Evolutionary conservation across 441 rosid genomes (phyloP), one percentile per base, ranked within the genome.

Genomic region (Arabidopsis lyrata): DNA sequence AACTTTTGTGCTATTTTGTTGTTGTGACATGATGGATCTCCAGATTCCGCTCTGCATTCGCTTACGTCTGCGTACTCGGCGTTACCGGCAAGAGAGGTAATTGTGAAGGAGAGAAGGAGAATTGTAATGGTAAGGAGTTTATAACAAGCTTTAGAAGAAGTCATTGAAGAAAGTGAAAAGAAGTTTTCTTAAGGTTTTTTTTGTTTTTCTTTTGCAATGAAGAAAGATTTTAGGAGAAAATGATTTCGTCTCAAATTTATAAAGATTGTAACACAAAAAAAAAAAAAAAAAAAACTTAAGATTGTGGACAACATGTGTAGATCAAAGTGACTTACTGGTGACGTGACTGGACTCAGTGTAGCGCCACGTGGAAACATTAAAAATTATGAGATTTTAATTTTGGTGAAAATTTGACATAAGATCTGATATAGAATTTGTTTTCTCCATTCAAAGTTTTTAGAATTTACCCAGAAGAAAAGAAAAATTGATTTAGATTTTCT

Each of bases 21-120:
- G 60, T 71, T 49, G 50, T 38, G 69, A 5, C 70, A 72, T 69
- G 57, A 20, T 22, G 66, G 5, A 44, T 57, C 66, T 47, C 31
- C 35, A 0, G 45, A 20, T 58, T 58, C 56, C 8, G 48, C 14
- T 69, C 34, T 44, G 74, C 66, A 58, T 34, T 57, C 56, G 36
- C 74, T 69, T 47, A 57, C 57, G 11, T 32, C 53, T 14, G 8
- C 44, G 58, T 42, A 20, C 9, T 58, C 47, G 0, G 57, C 57
- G 15, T 57, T 57, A 13, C 31, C 16, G 11, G 65, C 74, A 1
- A 69, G 38, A 34, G 57, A 69, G 8, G 47, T 45, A 20, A 34
- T 22, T n/a, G 57, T 32, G 16, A 15, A 34, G 15, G 27, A 58
- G 35, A 69, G 35, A 32, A 69, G 38, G 11, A 69, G 22, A 42